Evolutionary conservation across 352 stramenopile species (phyloP).

Genomic region (Phytophthora boehmeriae): DNA sequence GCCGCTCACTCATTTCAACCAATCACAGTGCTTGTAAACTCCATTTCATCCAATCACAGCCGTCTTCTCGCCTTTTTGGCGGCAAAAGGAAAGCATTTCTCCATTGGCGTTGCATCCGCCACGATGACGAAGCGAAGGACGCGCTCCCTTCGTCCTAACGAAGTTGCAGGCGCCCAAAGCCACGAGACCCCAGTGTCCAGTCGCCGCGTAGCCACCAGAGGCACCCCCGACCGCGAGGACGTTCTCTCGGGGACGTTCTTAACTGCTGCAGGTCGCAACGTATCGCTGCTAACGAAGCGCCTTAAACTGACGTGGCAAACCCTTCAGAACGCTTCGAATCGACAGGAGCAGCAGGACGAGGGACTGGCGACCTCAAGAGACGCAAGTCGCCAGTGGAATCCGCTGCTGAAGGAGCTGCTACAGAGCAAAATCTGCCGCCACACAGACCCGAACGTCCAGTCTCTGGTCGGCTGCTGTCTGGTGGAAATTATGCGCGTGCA

Average conservation of each 20-base stretch:
- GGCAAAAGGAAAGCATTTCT: no score
- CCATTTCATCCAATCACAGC: no score
- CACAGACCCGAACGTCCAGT: slow-evolving; percentile 54
- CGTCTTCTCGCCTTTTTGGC: no score
- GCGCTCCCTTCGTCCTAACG: no score
- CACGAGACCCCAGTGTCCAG: slow-evolving; percentile 7
- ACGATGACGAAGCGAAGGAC: not conserved
- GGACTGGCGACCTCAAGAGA: slow-evolving; percentile 20
- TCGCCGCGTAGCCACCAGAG: not conserved
- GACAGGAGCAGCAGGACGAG: slow-evolving; percentile 50
- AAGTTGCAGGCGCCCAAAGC: slow-evolving; percentile 7
- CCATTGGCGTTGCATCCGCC: no score
- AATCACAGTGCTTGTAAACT: no score
- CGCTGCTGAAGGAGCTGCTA: slow-evolving; percentile 64
- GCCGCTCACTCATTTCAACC: no score
- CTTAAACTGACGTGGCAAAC: slow-evolving; percentile 59
- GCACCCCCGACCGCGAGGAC: not conserved
- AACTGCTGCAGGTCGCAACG: slow-evolving; percentile 15
- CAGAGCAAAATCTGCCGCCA: slow-evolving; percentile 56
- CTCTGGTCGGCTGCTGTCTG: slow-evolving; percentile 73
- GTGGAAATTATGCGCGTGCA: slow-evolving; percentile 75
- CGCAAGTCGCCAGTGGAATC: slow-evolving; percentile 36
- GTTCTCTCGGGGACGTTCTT: slow-evolving; percentile 29
- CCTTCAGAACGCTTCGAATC: slow-evolving; percentile 47
- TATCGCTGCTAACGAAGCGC: slow-evolving; percentile 45